Base-by-base conservation (phyloP, 192 early-diverging fungal genomes). In the Thoreauomyces humboldtii region DNA sequence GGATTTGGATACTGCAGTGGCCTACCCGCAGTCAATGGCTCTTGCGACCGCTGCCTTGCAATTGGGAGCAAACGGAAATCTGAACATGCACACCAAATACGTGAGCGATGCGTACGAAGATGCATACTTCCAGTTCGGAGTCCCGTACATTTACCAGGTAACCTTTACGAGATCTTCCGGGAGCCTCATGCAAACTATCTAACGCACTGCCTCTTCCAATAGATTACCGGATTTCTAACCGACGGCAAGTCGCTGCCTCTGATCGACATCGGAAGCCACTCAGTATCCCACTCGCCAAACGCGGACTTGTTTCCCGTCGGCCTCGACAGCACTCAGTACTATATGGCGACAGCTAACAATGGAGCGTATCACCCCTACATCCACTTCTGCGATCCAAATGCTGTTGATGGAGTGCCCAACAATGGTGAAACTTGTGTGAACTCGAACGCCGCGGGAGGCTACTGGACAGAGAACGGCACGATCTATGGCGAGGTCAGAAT, bases 31-130 rank as follows among this genome's bases (percentile, higher is more conserved):
- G 27, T 6, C 4, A 14, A 2, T 52, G 5, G 50, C 50, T 29
- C 6, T 52, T 29, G 50, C 50, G 6, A 31, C 50, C 50, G 24
- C 50, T 3, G 50, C 50, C 2, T 5, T 52, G 2, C 50, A 52
- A 52, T 22, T 29, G 7, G 50, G 50, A 22, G 50, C 50, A 24
- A 27, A 27, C 29, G 50, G 50, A 24, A 52, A 52, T 29, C 15
- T 52, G 27, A 52, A 52, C 50, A 27, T 52, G 50, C 50, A 52
- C 50, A 52, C 50, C 17, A 52, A 52, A 52, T 52, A 52, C 50
- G 27, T 27, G 27, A 15, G 27, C 25, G 50, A 52, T 29, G 50
- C 50, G 7, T 52, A 52, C 50, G 50, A 52, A 15, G 27, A 15
- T 29, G 50, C 19, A 15, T 52, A 52, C 24, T 52, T 52, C 50